Conservation (phyloP, 441 rosid genomes). For the Erysimum cheiri region DNA sequence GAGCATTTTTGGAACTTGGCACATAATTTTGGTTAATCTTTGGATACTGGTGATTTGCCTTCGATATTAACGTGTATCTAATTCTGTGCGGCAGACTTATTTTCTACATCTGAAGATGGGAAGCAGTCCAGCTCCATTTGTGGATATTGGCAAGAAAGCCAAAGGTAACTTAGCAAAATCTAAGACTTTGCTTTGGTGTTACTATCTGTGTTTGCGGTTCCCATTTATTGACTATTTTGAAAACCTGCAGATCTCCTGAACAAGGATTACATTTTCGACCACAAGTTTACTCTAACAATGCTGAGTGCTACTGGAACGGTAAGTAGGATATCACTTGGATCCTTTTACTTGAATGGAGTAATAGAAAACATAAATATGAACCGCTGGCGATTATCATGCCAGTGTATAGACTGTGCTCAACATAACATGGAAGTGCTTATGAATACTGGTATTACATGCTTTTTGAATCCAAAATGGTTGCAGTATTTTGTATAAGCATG, state of each 20-base stretch:
- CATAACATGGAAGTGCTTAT: background rate
- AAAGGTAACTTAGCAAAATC: conserved; percentile 51
- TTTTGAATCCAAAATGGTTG: conserved; percentile 3
- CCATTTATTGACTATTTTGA: background rate
- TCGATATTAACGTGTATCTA: conserved; percentile 5
- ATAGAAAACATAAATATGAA: background rate
- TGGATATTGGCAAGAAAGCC: conserved; percentile 75
- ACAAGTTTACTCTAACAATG: conserved; percentile 70
- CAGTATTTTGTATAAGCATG: background rate
- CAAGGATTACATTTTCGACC: conserved; percentile 80
- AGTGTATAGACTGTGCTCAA: background rate
- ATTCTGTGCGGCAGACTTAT: background rate
- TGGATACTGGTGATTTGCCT: conserved; percentile 8
- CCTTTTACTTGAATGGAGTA: background rate
- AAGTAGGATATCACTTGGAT: conserved; percentile 32
- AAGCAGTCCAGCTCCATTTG: conserved; percentile 71
- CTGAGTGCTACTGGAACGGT: conserved; percentile 70
- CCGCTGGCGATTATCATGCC: background rate
- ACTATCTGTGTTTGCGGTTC: background rate
- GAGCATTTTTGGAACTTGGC: background rate
- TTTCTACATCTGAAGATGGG: conserved; percentile 54
- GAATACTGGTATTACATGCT: background rate
- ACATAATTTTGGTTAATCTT: background rate
- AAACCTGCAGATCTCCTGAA: conserved; percentile 66
- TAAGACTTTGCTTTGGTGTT: background rate